Percentiles rank a stretch among this genome's conserved stretches.
Conservation (phyloP, 2,329 filamentous ascomycete genomes). For the Hymenoscyphus fructigenus region DNA sequence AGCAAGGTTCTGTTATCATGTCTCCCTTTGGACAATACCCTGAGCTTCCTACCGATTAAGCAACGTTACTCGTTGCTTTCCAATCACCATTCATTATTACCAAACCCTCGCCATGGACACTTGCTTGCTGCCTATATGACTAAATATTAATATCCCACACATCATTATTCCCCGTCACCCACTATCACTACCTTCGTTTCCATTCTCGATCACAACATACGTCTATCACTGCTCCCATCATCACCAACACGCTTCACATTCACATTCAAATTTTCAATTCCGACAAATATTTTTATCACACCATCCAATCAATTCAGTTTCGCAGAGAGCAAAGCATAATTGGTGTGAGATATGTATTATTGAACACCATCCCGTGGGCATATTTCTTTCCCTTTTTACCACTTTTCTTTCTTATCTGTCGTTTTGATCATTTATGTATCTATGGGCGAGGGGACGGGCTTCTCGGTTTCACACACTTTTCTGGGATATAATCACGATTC, state of each 20-base stretch:
- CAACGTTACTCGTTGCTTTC: background rate
- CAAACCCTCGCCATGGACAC: background rate
- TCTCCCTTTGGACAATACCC: background rate
- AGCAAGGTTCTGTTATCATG: background rate
- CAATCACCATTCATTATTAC: background rate
- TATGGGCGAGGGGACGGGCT: background rate
- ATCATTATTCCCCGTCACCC: background rate
- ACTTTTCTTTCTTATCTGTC: background rate
- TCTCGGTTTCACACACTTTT: background rate
- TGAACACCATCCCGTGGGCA: background rate
- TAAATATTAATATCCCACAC: background rate
- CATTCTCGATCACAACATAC: background rate
- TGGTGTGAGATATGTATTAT: conserved; percentile 3
- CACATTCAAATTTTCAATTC: background rate
- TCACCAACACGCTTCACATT: background rate
- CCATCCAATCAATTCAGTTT: background rate
- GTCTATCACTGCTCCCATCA: background rate
- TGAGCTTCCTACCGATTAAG: background rate
- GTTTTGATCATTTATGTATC: background rate
- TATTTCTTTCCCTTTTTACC: background rate
- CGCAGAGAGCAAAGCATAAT: background rate
- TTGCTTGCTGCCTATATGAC: background rate
- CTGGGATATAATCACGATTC: too few relatives aligned
- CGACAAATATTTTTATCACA: background rate
- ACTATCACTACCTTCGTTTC: background rate